phyloP scores from a whole-genome alignment of 768 basidiomycete genomes.

The Leucosporidium scottii region DNA sequence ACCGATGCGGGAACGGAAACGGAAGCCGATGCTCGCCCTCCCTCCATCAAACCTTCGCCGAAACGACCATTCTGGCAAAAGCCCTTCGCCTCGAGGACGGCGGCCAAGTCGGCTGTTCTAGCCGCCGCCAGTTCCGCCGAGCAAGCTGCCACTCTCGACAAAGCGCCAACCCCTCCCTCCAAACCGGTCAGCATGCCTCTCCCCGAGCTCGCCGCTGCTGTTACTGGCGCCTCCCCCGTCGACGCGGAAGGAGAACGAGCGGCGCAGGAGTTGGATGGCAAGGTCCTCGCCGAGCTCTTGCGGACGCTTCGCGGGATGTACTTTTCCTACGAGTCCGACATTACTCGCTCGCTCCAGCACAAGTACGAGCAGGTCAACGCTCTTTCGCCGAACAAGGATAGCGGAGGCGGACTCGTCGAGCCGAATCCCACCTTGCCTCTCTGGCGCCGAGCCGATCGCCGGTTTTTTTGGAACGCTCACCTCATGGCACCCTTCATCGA shows the following conservation, averaged over 20 bases:
- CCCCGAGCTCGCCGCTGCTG: slow-evolving; percentile 12
- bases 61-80: not conserved
- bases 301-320: slow-evolving; percentile 15
- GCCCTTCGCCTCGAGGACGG: not conserved
- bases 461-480: slow-evolving; percentile 97
- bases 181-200: slow-evolving; percentile 9
- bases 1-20: not conserved
- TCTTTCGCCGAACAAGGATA: not conserved
- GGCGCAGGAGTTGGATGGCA: not conserved
- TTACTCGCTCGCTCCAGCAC: slow-evolving; percentile 17
- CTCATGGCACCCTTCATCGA: slow-evolving; percentile 77
- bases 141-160: not conserved
- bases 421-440: slow-evolving; percentile 71
- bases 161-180: not conserved
- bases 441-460: slow-evolving; percentile 80
- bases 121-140: not conserved
- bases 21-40: not conserved
- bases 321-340: slow-evolving; percentile 18
- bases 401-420: slow-evolving; percentile 49
- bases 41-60: not conserved
- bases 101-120: not conserved
- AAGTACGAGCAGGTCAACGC: slow-evolving; percentile 15
- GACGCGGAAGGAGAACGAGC: no score
- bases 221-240: no score
- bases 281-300: slow-evolving; percentile 7